Evolutionary conservation across 345 rosid genomes (phyloP).

Genomic region (Sisymbrium irio): DNA sequence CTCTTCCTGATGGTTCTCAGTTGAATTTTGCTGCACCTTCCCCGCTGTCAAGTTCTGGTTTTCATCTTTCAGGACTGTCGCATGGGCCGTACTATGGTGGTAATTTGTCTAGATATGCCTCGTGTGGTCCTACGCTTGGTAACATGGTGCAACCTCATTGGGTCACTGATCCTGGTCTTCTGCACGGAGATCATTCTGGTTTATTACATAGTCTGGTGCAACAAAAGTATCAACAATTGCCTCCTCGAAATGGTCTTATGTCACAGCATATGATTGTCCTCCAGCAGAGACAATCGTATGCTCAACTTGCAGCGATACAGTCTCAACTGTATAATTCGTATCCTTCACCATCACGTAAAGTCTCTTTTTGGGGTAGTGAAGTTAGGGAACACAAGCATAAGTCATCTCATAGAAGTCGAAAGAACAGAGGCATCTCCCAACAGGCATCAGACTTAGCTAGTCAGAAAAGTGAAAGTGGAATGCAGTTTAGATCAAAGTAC

Average conservation of each 20-base stretch:
- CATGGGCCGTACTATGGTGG: conserved; percentile 69
- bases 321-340: conserved; percentile 62
- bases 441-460: conserved; percentile 64
- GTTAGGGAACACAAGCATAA: conserved; percentile 68
- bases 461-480: conserved; percentile 80
- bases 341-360: conserved; percentile 62
- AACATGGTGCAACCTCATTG: conserved; percentile 76
- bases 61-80: conserved; percentile 55
- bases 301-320: conserved; percentile 68
- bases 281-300: conserved; percentile 66
- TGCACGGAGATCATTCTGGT: conserved; percentile 74
- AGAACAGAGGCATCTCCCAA: conserved; percentile 58
- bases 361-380: conserved; percentile 56
- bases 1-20: conserved; percentile 54
- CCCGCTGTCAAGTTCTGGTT: conserved; percentile 57
- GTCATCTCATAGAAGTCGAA: conserved; percentile 68
- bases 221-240: conserved; percentile 51
- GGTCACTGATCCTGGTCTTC: conserved; percentile 70
- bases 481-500: conserved; percentile 83
- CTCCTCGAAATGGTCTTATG: conserved; percentile 61
- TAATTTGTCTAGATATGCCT: conserved; percentile 58
- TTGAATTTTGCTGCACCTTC: conserved; percentile 53
- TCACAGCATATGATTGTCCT: conserved; percentile 56
- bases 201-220: conserved; percentile 64
- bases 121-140: conserved; percentile 70